Evolutionary conservation across 257 asterid genomes (phyloP), one percentile per base, ranked within the genome.

Genomic region (Linaria vulgaris): DNA sequence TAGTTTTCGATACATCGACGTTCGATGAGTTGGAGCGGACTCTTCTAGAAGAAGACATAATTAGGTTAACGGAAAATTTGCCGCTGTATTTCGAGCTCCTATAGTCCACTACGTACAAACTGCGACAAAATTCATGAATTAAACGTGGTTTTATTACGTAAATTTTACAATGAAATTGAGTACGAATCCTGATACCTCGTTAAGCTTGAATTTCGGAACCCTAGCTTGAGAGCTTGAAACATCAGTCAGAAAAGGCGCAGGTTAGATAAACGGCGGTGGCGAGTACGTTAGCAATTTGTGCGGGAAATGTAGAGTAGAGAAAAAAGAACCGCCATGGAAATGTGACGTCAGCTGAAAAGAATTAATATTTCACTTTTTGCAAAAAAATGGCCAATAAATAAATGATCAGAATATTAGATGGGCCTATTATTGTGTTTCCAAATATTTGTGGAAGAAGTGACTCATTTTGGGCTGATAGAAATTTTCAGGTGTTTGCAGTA

Each of bases 221-320:
- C 86, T 64, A 78, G 54, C 64, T 71, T 88, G 25, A 79, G 72
- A 77, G 78, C 66, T 68, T 77, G 85, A 77, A 82, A 23, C 96
- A 88, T 88, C 16, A 71, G 44, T 17, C 9, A 59, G 24, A 27
- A 24, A n/a, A 4, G n/a, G 59, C 27, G 57, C 6, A 16, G 46
- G 8, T 34, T 15, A 46, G 21, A 6, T 21, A 46, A 46, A 21
- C 6, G 70, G 63, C 6, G 34, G 34, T 27, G 34, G 6, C 3
- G 34, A 66, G 63, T 66, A 59, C 52, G 70, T 41, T 62, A 56
- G 22, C 41, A 27, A 45, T 20, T 12, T 4, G 12, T 24, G 22
- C 53, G 34, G 52, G 61, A 50, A 69, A 59, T 24, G 14, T 16
- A 34, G 24, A 21, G 9, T 22, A 5, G 16, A 19, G 38, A 9